Evolutionary conservation across 1,139 yeast genomes (phyloP).

Genomic region (Taphrina betulina): DNA sequence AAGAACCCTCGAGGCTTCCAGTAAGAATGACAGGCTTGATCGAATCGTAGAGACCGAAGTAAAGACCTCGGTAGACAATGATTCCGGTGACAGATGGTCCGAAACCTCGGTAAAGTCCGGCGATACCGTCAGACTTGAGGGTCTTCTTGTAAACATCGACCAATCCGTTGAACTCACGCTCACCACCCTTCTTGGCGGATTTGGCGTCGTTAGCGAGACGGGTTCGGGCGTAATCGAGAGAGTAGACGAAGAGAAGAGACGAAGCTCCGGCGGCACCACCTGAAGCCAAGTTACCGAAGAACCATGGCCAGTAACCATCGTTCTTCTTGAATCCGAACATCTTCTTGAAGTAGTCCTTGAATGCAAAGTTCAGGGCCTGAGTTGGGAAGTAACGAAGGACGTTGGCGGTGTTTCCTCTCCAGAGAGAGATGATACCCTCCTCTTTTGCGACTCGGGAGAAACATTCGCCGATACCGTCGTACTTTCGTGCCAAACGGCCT

Average conservation of each 20-base stretch:
- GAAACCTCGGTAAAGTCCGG: conserved; percentile 83
- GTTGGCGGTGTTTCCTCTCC: conserved; percentile 86
- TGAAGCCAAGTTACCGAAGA: conserved; percentile 76
- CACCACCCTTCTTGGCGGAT: conserved; percentile 67
- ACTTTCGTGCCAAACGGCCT: conserved; percentile 66
- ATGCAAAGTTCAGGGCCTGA: conserved; percentile 80
- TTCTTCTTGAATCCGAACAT: conserved; percentile 73
- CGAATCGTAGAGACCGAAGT: conserved; percentile 79
- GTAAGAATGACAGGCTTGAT: conserved; percentile 71
- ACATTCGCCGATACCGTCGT: conserved; percentile 69
- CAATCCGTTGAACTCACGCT: conserved; percentile 76
- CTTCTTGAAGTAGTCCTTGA: conserved; percentile 78
- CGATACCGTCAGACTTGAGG: conserved; percentile 70
- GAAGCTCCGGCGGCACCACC: conserved; percentile 85
- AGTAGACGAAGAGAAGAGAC: conserved; percentile 71
- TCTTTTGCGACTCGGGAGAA: conserved; percentile 70
- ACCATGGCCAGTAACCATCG: conserved; percentile 66
- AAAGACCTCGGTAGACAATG: conserved; percentile 78
- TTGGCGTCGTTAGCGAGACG: conserved; percentile 82
- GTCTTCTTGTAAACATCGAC: conserved; percentile 76
- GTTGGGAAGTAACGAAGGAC: conserved; percentile 84
- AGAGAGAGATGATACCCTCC: conserved; percentile 69
- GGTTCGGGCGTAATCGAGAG: conserved; percentile 79
- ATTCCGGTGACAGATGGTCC: conserved; percentile 79
- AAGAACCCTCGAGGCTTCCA: conserved; percentile 69